Percentiles rank a stretch among this genome's conserved stretches.
These are phyloP conservation scores for Peniophora sp. DNA, from an alignment of 1,284 basidiomycete species.

Conservation along the genomic window DNA sequence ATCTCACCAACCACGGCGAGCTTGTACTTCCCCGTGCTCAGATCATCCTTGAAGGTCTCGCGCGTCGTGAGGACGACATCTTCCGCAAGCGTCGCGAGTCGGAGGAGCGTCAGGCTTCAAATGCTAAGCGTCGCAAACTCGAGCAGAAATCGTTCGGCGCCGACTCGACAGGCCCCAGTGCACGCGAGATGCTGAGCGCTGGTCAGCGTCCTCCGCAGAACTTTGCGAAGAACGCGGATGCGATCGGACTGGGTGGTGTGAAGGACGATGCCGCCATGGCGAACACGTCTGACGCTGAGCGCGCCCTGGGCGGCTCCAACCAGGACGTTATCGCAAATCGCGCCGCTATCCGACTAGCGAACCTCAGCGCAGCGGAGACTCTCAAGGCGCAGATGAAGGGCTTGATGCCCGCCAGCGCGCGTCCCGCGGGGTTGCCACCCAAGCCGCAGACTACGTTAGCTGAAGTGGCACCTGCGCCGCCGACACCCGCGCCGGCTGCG, in stretches of 20 bases:
- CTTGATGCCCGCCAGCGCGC: constrained; percentile 48
- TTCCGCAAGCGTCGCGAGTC: constrained; percentile 90
- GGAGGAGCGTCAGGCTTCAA: constrained; percentile 89
- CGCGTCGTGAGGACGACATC: constrained; percentile 90
- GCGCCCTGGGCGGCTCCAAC: constrained; percentile 72
- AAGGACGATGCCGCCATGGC: constrained; percentile 46
- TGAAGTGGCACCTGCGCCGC: constrained; percentile 11
- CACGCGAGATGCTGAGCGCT: constrained; percentile 43
- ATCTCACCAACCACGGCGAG: constrained; percentile 90
- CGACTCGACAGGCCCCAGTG: constrained; percentile 43
- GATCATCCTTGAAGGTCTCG: constrained; percentile 93
- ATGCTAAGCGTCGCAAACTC: constrained; percentile 80
- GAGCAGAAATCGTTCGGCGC: constrained; percentile 54
- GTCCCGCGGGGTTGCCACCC: constrained; percentile 23
- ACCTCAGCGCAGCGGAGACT: constrained; percentile 91
- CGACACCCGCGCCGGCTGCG: constrained; percentile 5
- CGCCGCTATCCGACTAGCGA: constrained; percentile 87
- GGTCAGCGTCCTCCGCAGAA: constrained; percentile 39
- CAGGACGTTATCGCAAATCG: constrained; percentile 84
- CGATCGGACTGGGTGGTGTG: constrained; percentile 62
- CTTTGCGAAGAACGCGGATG: constrained; percentile 68
- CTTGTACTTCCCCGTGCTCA: constrained; percentile 84
- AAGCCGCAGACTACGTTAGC: constrained; percentile 6
- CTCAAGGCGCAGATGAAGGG: constrained; percentile 87
- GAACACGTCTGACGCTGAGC: constrained; percentile 49